These are phyloP conservation scores for Micractinium sp. DNA, from an alignment of 139 green algal genomes.

Conservation along the genomic window DNA sequence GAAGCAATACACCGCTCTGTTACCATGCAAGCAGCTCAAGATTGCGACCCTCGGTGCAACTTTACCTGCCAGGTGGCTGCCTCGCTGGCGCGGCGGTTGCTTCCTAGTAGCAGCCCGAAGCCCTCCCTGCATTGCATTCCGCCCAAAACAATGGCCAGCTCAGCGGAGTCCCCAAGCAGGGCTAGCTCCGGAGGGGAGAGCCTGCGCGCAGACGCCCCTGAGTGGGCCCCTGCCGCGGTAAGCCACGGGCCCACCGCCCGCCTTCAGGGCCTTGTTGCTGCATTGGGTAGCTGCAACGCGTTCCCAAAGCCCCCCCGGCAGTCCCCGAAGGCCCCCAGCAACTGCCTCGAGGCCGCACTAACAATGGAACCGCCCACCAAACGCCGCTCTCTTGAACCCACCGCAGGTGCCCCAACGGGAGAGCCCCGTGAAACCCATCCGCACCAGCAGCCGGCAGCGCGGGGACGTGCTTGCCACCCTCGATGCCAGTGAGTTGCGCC, in stretches of 20 bases:
- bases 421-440: constrained; percentile 14
- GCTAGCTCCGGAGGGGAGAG: not conserved
- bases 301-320: not conserved
- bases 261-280: not conserved
- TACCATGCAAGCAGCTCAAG: no score
- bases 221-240: not conserved
- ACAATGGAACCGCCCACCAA: not conserved
- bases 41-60: no score
- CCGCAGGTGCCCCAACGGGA: constrained; percentile 9
- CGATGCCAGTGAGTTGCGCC: constrained; percentile 35
- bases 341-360: not conserved
- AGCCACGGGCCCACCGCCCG: not conserved
- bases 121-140: no score
- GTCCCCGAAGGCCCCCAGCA: not conserved
- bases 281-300: not conserved
- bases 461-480: constrained; percentile 13
- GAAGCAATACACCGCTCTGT: no score
- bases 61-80: no score
- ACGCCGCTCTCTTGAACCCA: not conserved
- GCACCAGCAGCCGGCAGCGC: not conserved
- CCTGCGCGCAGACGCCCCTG: not conserved
- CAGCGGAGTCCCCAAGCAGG: not conserved
- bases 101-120: no score
- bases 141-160: not conserved
- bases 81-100: no score